Percentiles rank a stretch among this genome's conserved stretches.
phyloP scores from a whole-genome alignment of 2,329 filamentous ascomycete genomes.

The Penicillium sp. region DNA sequence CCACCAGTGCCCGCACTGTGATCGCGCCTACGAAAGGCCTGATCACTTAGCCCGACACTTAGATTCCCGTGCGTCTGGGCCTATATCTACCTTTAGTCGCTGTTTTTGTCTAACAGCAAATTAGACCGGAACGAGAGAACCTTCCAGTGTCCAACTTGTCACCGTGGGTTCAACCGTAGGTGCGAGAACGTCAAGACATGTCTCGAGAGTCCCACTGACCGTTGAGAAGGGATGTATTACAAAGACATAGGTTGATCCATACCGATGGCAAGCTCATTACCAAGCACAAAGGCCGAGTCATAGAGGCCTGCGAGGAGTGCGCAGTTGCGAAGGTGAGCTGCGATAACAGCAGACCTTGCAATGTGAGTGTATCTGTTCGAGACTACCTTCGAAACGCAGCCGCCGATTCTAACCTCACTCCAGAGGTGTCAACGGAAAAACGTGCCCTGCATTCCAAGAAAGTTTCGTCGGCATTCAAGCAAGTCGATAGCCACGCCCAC shows the following conservation, averaged over 20 bases:
- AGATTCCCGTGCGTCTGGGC: constrained; percentile 4
- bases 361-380: not conserved
- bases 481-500: not conserved
- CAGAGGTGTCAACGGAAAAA: constrained; percentile 8
- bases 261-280: not conserved
- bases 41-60: constrained; percentile 13
- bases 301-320: constrained; percentile 12
- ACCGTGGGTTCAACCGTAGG: constrained; percentile 13
- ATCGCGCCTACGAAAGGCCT: constrained; percentile 10
- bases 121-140: constrained; percentile 9
- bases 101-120: not conserved
- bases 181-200: not conserved
- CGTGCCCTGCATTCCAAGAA: not conserved
- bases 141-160: constrained; percentile 10
- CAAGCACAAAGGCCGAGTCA: not conserved
- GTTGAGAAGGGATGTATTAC: constrained; percentile 2
- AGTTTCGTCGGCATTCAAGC: not conserved
- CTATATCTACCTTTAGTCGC: not conserved
- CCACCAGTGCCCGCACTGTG: constrained; percentile 12
- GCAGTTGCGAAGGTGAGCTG: constrained; percentile 11
- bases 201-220: not conserved
- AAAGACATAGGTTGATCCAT: constrained; percentile 7
- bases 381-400: not conserved
- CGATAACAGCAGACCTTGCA: constrained; percentile 7
- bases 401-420: not conserved